Evolutionary conservation across 805 yeast genomes (phyloP), one percentile per base, ranked within the genome.

Genomic region (Starmerella bombicola): DNA sequence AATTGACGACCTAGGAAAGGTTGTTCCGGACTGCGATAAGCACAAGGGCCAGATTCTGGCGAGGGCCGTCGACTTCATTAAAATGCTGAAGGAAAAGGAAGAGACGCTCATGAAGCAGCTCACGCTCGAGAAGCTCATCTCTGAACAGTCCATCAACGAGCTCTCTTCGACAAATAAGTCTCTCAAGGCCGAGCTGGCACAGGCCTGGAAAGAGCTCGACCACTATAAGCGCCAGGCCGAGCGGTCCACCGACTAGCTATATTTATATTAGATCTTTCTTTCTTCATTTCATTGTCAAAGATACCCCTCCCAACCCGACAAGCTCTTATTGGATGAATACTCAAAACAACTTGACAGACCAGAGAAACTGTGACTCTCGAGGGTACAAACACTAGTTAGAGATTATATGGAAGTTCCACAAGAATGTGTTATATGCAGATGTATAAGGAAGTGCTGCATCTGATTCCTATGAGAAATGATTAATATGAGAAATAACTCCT

Each of bases 161-260:
- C 70, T 88, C 51, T 73, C 81, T 39, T 76, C 81, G 31, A 75
- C 85, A 12, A 88, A 86, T 64, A 94, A 84, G 55, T 80, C 83
- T 62, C 70, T 88, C 59, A 85, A 84, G 64, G 71, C 70, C 40
- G 96, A 86, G 63, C 71, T 88, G 54, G 93, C 83, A 52, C 77
- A 83, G 56, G 93, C 95, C 13, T 88, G 88, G 68, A 71, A 93
- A 51, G 96, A 86, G 57, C 77, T 81, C 42, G 95, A 88, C 57
- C 78, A 72, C 47, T 79, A 85, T 76, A 81, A 85, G 57, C 47
- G 50, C 22, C 57, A 49, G 43, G 48, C 50, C 9, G 41, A 42
- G 37, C 23, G 35, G 23, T 32, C 35, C 17, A 21, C 35, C 4
- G 35, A 32, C 6, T 32, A 32, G 35, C n/a, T 20, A 13, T 5